phyloP scores from a whole-genome alignment of 352 stramenopile genomes.

The Globisporangium takayamanum region DNA sequence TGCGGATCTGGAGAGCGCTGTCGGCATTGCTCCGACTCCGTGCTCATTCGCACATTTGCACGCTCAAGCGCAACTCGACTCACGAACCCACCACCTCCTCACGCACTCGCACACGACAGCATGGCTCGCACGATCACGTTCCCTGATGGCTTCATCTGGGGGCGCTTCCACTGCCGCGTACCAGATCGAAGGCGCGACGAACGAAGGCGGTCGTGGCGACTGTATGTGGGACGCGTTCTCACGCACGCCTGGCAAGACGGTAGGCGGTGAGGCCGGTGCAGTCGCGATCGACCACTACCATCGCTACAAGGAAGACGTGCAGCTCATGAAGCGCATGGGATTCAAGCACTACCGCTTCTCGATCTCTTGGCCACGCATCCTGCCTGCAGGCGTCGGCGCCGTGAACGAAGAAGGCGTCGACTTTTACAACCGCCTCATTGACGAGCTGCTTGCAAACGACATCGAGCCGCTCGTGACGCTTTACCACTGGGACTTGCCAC shows the following conservation, averaged over 20 bases:
- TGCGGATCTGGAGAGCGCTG: too few species aligned
- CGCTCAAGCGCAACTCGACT: too few species aligned
- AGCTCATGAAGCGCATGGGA: constrained; percentile 87
- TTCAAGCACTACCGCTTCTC: constrained; percentile 90
- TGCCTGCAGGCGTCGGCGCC: constrained; percentile 68
- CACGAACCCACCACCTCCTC: too few species aligned
- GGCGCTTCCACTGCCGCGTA: constrained; percentile 85
- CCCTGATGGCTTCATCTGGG: constrained; percentile 68
- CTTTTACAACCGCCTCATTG: constrained; percentile 90
- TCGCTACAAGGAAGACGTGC: constrained; percentile 83
- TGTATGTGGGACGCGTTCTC: constrained; percentile 91
- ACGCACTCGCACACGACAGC: too few species aligned
- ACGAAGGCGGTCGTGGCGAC: constrained; percentile 75
- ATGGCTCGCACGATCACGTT: constrained; percentile 18
- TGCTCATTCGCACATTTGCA: too few species aligned
- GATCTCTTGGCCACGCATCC: constrained; percentile 90
- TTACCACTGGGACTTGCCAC: constrained; percentile 95
- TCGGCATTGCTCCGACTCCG: too few species aligned
- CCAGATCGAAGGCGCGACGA: constrained; percentile 88
- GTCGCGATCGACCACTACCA: constrained; percentile 91
- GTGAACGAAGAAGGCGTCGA: constrained; percentile 83
- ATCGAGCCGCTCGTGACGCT: constrained; percentile 91
- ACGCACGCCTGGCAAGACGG: constrained; percentile 47
- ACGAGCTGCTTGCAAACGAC: constrained; percentile 72
- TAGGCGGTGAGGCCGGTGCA: constrained; percentile 75